phyloP scores from a whole-genome alignment of 139 green algal species.

The Diplosphaera chodatii region DNA sequence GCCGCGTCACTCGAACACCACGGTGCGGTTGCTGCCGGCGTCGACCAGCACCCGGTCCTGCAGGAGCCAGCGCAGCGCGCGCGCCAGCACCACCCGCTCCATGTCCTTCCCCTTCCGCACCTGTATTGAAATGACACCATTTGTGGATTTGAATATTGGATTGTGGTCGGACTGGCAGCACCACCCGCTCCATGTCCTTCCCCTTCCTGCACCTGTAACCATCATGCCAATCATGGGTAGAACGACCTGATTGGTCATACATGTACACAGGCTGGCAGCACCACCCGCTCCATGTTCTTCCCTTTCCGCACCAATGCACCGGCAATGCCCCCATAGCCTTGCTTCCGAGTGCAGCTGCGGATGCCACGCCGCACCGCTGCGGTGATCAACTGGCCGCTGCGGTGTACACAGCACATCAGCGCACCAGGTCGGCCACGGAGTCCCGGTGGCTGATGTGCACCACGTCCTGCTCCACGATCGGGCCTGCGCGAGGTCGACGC shows the following conservation, averaged over 20 bases:
- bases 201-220: conserved; percentile 42
- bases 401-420: too few species aligned
- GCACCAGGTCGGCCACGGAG: conserved; percentile 50
- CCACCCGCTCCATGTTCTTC: conserved; percentile 66
- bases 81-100: conserved; percentile 68
- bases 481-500: too few species aligned
- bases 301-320: conserved; percentile 44
- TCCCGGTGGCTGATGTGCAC: conserved; percentile 66
- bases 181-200: conserved; percentile 66
- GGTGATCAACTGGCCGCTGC: too few species aligned
- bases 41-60: conserved; percentile 66
- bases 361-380: too few species aligned
- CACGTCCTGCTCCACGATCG: conserved; percentile 66
- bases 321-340: too few species aligned
- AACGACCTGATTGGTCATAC: too few species aligned
- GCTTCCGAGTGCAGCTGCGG: too few species aligned
- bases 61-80: conserved; percentile 61
- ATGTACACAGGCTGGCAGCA: too few species aligned
- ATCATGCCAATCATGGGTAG: too few species aligned
- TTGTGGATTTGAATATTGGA: too few species aligned
- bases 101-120: conserved; percentile 57
- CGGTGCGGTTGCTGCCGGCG: conserved; percentile 50
- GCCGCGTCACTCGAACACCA: conserved; percentile 56
- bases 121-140: too few species aligned
- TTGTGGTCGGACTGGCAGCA: too few species aligned